These are phyloP conservation scores for Vigna reflexopilosa DNA, from an alignment of 306 rosid species.

Conservation along the genomic window DNA sequence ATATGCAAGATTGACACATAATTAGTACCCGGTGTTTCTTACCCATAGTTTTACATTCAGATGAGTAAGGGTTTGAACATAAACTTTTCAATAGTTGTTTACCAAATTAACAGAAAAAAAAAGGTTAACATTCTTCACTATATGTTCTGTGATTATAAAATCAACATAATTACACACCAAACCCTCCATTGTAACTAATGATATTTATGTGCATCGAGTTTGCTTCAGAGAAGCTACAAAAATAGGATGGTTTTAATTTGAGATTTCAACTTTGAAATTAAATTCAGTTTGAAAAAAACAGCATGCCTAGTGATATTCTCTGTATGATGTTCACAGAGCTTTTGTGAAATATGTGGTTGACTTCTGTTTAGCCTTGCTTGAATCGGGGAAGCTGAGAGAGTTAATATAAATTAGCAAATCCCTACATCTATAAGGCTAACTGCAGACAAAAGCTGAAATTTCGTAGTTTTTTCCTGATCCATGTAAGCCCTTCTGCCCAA, in stretches of 20 bases:
- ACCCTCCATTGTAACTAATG: background rate
- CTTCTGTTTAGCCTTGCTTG: constrained; percentile 21
- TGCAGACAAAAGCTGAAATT: constrained; percentile 29
- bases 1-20: constrained; percentile 5
- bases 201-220: constrained; percentile 3
- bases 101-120: background rate
- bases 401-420: constrained; percentile 34
- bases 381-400: constrained; percentile 17
- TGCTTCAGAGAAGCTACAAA: background rate
- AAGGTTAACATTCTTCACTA: background rate
- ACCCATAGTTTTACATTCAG: background rate
- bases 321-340: constrained; percentile 17
- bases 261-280: constrained; percentile 17
- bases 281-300: constrained; percentile 25
- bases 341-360: constrained; percentile 21
- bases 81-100: background rate
- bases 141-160: constrained; percentile 23
- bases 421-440: constrained; percentile 24
- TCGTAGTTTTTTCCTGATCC: constrained; percentile 31
- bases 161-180: background rate
- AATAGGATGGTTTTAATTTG: constrained; percentile 36
- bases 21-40: background rate
- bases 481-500: constrained; percentile 39
- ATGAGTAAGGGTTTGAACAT: background rate
- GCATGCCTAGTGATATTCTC: constrained; percentile 16